A percentile compares a stretch with the other conserved stretches of the same genome.
Evolutionary conservation across 176 grass and related monocot species (phyloP).

Genomic region (Carex littledalei): DNA sequence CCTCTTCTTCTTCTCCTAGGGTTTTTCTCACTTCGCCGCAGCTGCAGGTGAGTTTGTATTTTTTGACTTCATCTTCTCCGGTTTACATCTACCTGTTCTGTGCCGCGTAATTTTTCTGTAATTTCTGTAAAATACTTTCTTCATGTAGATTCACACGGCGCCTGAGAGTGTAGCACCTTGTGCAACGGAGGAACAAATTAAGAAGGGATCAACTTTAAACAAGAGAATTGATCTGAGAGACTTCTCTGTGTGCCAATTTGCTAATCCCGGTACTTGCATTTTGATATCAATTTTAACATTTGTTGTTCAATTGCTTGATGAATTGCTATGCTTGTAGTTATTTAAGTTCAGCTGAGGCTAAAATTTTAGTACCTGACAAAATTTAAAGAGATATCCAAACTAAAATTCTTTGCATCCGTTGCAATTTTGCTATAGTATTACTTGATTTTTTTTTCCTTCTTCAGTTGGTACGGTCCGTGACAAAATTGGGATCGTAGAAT

Average conservation of each 20-base stretch:
- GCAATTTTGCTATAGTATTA: background rate
- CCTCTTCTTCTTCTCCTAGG: too few species aligned
- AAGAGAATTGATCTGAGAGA: slow-evolving; percentile 76
- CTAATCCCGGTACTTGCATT: slow-evolving; percentile 61
- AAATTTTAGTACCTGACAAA: background rate
- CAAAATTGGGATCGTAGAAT: background rate
- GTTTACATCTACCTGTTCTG: too few species aligned
- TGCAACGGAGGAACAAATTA: slow-evolving; percentile 78
- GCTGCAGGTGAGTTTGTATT: too few species aligned
- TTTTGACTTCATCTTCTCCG: too few species aligned
- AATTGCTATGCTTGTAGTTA: background rate
- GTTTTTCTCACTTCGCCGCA: too few species aligned
- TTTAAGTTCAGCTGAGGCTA: background rate
- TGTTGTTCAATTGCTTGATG: background rate
- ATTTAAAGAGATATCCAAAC: background rate
- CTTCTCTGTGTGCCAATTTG: slow-evolving; percentile 61
- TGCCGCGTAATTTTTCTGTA: too few species aligned
- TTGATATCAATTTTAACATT: background rate
- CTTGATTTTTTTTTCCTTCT: background rate
- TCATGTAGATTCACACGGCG: slow-evolving; percentile 49
- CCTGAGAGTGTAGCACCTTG: slow-evolving; percentile 41
- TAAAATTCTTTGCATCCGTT: background rate
- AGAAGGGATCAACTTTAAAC: slow-evolving; percentile 59
- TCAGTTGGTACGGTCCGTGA: background rate
- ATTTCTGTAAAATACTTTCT: background rate